Evolutionary conservation across 1,284 basidiomycete species (phyloP).

Genomic region (Pisolithus thermaeus): DNA sequence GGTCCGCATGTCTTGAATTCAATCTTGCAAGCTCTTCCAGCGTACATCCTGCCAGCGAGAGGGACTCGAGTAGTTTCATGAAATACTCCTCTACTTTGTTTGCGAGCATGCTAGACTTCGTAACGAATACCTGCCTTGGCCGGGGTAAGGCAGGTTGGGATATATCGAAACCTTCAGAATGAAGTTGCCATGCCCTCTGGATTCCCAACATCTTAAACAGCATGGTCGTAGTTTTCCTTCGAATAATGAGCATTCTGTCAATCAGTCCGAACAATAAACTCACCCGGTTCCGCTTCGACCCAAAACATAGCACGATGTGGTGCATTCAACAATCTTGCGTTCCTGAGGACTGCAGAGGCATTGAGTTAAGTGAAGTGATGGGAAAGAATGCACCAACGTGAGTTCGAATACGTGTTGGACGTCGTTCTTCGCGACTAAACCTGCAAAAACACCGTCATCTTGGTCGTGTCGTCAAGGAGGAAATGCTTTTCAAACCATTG

Average conservation of each 20-base stretch:
- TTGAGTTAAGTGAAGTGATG: background rate
- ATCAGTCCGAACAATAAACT: background rate
- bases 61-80: constrained; percentile 43
- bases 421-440: constrained; percentile 42
- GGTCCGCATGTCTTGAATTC: constrained; percentile 24
- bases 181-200: constrained; percentile 44
- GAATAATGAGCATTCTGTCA: too few relatives aligned
- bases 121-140: constrained; percentile 67
- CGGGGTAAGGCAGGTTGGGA: constrained; percentile 36
- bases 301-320: constrained; percentile 60
- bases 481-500: constrained; percentile 35
- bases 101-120: constrained; percentile 60
- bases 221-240: constrained; percentile 71
- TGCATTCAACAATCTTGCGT: constrained; percentile 55
- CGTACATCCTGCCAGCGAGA: constrained; percentile 36
- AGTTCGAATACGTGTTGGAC: constrained; percentile 49
- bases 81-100: constrained; percentile 65
- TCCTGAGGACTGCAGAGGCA: constrained; percentile 43
- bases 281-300: constrained; percentile 72
- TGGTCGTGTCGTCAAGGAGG: constrained; percentile 1
- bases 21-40: constrained; percentile 32
- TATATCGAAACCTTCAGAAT: constrained; percentile 19
- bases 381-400: constrained; percentile 35
- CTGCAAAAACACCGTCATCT: constrained; percentile 21
- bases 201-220: constrained; percentile 68